A percentile compares a stretch with the other conserved stretches of the same genome.
phyloP scores from a whole-genome alignment of 2,329 filamentous ascomycete species.

The Fusarium phyllophilum region DNA sequence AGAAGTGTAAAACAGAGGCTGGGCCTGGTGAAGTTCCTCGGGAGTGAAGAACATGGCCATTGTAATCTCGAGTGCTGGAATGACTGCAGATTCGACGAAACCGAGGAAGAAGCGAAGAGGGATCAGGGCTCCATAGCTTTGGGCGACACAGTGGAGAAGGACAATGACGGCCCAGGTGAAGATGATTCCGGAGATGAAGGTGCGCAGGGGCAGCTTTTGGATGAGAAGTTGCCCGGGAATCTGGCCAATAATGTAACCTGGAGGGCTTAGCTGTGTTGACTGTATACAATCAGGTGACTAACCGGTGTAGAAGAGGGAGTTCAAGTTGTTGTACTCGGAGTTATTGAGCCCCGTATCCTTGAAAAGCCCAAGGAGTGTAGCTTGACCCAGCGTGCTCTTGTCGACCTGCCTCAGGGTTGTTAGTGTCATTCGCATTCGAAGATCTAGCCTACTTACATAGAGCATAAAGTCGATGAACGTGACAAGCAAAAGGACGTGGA shows the following conservation, averaged over 20 bases:
- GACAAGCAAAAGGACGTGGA: neutral
- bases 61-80: neutral
- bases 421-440: neutral
- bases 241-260: neutral
- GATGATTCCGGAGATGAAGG: neutral
- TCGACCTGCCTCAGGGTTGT: neutral
- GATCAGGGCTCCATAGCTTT: neutral
- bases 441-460: neutral
- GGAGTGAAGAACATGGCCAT: conserved; percentile 4
- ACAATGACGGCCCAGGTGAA: neutral
- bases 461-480: conserved; percentile 5
- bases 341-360: neutral
- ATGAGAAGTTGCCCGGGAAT: neutral
- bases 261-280: neutral
- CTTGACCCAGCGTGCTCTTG: neutral
- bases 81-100: neutral
- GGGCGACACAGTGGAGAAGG: neutral
- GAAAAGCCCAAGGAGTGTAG: neutral
- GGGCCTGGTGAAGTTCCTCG: neutral
- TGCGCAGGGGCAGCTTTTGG: neutral
- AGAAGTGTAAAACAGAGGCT: neutral
- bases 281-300: rapidly evolving
- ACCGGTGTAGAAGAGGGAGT: conserved; percentile 2
- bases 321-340: conserved; percentile 3
- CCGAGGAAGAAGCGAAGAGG: conserved; percentile 1